These are phyloP conservation scores for Podospora australis DNA, from an alignment of 495 filamentous ascomycete species.

Conservation along the genomic window DNA sequence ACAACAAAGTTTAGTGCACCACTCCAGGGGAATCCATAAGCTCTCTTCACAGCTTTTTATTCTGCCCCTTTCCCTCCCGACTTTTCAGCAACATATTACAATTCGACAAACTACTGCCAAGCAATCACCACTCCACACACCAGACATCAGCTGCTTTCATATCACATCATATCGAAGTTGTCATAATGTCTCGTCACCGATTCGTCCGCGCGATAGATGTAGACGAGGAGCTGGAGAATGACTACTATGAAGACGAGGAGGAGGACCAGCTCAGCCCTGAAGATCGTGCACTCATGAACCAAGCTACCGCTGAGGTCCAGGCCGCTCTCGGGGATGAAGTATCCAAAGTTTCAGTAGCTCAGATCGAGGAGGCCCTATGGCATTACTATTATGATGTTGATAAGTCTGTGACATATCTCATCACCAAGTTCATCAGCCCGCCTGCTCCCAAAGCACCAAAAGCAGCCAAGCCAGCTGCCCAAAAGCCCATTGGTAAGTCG, in stretches of 20 bases:
- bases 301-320: conserved; percentile 50
- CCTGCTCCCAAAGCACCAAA: conserved; percentile 18
- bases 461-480: conserved; percentile 24
- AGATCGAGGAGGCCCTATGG: conserved; percentile 87
- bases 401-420: conserved; percentile 73
- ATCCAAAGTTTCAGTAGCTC: conserved; percentile 52
- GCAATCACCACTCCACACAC: too few relatives aligned
- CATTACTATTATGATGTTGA: conserved; percentile 91
- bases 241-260: conserved; percentile 46
- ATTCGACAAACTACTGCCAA: not conserved
- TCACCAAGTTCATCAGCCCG: conserved; percentile 50
- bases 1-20: too few relatives aligned
- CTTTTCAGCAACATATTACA: not conserved
- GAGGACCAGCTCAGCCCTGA: conserved; percentile 50
- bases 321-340: conserved; percentile 46
- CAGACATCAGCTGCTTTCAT: not conserved
- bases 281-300: conserved; percentile 50
- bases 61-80: not conserved
- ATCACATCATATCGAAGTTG: not conserved
- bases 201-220: conserved; percentile 54
- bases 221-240: conserved; percentile 55
- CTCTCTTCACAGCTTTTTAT: too few relatives aligned
- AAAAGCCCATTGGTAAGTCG: conserved; percentile 49
- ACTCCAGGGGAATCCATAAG: too few relatives aligned
- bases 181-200: conserved; percentile 57